These are phyloP conservation scores for Pyricularia pennisetigena DNA, from an alignment of 2,329 filamentous ascomycete species.

Conservation along the genomic window DNA sequence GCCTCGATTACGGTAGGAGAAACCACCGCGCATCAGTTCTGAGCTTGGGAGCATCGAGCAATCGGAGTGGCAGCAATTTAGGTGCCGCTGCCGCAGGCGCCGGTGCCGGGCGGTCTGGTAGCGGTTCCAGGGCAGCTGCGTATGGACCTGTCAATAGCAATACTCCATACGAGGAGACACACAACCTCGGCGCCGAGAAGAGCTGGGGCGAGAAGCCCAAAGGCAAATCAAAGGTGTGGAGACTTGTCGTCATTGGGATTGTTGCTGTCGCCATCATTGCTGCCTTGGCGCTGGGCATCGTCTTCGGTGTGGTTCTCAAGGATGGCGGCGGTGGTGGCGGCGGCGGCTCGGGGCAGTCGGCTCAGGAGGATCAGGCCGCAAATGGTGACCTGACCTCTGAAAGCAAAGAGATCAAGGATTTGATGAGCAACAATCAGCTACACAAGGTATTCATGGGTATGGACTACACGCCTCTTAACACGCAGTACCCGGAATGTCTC, in stretches of 20 bases:
- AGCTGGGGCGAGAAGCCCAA: slow-evolving; percentile 50
- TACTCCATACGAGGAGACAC: slow-evolving; percentile 20
- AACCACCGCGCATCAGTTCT: slow-evolving; percentile 48
- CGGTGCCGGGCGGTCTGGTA: slow-evolving; percentile 28
- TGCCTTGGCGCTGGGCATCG: slow-evolving; percentile 63
- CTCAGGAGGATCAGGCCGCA: slow-evolving; percentile 45
- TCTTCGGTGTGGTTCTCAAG: slow-evolving; percentile 61
- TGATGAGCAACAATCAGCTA: slow-evolving; percentile 71
- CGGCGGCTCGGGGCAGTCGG: slow-evolving; percentile 32
- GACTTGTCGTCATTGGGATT: slow-evolving; percentile 56
- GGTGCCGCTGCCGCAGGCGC: slow-evolving; percentile 35
- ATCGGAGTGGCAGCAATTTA: slow-evolving; percentile 21
- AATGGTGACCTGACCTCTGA: slow-evolving; percentile 66
- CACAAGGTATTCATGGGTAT: slow-evolving; percentile 94
- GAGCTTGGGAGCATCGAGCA: slow-evolving; percentile 40
- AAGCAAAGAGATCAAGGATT: slow-evolving; percentile 62
- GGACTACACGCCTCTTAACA: slow-evolving; percentile 88
- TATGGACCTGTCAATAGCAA: slow-evolving; percentile 43
- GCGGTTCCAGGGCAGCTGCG: slow-evolving; percentile 19
- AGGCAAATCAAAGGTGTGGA: slow-evolving; percentile 53
- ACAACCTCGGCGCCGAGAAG: slow-evolving; percentile 18
- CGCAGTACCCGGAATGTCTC: slow-evolving; percentile 80
- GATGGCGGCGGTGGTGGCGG: slow-evolving; percentile 27
- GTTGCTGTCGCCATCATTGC: slow-evolving; percentile 58
- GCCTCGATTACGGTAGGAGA: slow-evolving; percentile 45